A percentile compares a stretch with the other conserved stretches of the same genome.
phyloP scores from a whole-genome alignment of 768 basidiomycete species.

The Lactarius tabidus region DNA sequence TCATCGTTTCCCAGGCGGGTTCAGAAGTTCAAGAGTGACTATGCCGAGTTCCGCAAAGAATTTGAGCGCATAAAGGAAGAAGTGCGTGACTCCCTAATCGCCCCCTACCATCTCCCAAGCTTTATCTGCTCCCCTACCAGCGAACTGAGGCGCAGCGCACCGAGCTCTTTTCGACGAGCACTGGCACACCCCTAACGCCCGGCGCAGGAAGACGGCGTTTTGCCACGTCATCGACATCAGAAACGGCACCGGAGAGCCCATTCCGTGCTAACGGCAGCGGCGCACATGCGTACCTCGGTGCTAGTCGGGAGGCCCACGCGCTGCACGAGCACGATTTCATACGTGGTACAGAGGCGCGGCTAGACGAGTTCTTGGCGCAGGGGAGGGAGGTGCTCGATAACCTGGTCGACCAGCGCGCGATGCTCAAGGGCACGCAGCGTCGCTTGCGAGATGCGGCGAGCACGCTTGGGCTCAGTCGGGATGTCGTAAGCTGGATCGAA shows the following conservation, averaged over 20 bases:
- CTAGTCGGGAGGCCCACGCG: conserved; percentile 70
- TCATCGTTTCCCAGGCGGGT: conserved; percentile 59
- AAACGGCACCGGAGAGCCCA: conserved; percentile 73
- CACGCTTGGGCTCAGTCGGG: conserved; percentile 86
- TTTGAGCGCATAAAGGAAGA: conserved; percentile 76
- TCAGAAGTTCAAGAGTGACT: conserved; percentile 86
- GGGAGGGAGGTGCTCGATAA: conserved; percentile 90
- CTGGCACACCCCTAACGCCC: conserved; percentile 27
- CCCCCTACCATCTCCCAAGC: background rate
- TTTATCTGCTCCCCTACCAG: conserved; percentile 35
- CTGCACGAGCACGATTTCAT: conserved; percentile 88
- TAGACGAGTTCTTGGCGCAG: conserved; percentile 91
- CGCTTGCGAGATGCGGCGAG: conserved; percentile 87
- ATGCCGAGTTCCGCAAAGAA: conserved; percentile 72
- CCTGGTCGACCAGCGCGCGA: conserved; percentile 85
- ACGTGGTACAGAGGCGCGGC: conserved; percentile 69
- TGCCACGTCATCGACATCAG: conserved; percentile 29
- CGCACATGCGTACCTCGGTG: conserved; percentile 48
- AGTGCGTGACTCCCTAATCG: conserved; percentile 30
- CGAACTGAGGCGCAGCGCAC: conserved; percentile 54
- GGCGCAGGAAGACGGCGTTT: conserved; percentile 60
- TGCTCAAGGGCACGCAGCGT: conserved; percentile 92
- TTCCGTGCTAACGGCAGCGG: conserved; percentile 50
- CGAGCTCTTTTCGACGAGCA: conserved; percentile 54
- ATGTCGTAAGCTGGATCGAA: conserved; percentile 98